Base-by-base conservation (phyloP, 768 basidiomycete genomes). In the Boletus huronensis region DNA sequence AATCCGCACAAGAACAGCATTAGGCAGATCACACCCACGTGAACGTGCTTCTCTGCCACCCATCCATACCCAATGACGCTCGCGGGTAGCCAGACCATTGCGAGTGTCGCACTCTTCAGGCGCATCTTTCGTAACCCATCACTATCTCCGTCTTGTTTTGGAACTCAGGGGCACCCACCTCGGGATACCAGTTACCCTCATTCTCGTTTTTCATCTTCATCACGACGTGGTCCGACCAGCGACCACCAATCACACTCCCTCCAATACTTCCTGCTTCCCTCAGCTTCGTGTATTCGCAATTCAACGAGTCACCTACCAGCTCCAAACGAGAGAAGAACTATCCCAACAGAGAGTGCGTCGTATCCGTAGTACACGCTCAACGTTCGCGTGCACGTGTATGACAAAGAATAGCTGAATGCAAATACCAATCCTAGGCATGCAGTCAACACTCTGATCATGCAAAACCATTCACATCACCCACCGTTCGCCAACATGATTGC, bases 281-380 rank as follows among this genome's bases (percentile, higher is more conserved):
- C 29, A 53, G 38, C 17, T 52, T 44, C 28, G 25, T 35, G 29
- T 29, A 16, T 49, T 34, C 17, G 14, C 21, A 19, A 45, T 50
- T 38, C n/a, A 38, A 46, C 2, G 14, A 55, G 29, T 10, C 42
- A 63, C 77, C 35, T 53, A 84, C 88, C 88, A 16, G 80, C 58
- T 44, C 93, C 93, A 60, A 84, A 88, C 0, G 87, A 71, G 9
- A 97, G 79, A 6, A 93, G 79, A 10, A 92, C 82, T 26, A 93
- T 68, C 4, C 93, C 93, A 45, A 88, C 82, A 40, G 82, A 75
- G 5, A 94, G 73, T 0, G 93, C 74, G 43, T 81, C 74, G 67
- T 87, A 93, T 28, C 77, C 65, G 62, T 95, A 95, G 2, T 76
- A 69, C 28, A 70, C 66, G 7, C 74, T 78, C 11, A 95, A 76